Conservation (phyloP, 2,329 filamentous ascomycete genomes). For the Xylogone sp. region DNA sequence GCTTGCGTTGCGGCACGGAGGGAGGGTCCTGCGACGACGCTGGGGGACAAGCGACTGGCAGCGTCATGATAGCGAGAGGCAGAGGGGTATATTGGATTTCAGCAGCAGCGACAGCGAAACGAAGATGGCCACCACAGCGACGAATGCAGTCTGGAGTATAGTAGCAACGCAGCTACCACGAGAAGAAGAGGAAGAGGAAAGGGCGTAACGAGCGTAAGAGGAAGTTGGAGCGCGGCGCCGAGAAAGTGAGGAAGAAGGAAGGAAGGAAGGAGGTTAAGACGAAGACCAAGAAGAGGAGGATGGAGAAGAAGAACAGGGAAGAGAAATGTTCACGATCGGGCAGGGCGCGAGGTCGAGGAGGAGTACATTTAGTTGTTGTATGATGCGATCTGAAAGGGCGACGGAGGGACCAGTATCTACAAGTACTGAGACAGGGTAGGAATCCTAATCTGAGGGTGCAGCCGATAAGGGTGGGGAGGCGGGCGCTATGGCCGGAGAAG, state of each 20-base stretch:
- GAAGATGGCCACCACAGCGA: too few species aligned
- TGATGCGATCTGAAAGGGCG: too few species aligned
- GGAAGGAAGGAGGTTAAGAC: too few species aligned
- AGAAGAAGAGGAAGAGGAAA: background rate
- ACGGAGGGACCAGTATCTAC: background rate
- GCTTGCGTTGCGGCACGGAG: conserved; percentile 43
- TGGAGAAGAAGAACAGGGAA: too few species aligned
- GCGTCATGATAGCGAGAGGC: conserved; percentile 22
- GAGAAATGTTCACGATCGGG: too few species aligned
- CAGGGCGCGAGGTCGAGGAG: too few species aligned
- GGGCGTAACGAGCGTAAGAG: background rate
- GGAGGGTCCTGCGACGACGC: conserved; percentile 20
- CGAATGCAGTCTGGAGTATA: too few species aligned
- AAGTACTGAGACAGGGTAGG: background rate
- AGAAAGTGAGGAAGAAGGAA: too few species aligned
- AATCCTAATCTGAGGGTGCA: background rate
- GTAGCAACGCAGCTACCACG: background rate
- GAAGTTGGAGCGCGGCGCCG: too few species aligned
- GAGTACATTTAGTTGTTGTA: too few species aligned
- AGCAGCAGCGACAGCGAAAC: too few species aligned
- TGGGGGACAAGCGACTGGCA: conserved; percentile 28
- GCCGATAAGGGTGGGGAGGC: background rate
- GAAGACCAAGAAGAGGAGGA: too few species aligned
- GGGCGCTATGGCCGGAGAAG: background rate
- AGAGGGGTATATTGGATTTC: conserved; percentile 1